phyloP scores from a whole-genome alignment of 331 rosid species.

The Quercus phellos region DNA sequence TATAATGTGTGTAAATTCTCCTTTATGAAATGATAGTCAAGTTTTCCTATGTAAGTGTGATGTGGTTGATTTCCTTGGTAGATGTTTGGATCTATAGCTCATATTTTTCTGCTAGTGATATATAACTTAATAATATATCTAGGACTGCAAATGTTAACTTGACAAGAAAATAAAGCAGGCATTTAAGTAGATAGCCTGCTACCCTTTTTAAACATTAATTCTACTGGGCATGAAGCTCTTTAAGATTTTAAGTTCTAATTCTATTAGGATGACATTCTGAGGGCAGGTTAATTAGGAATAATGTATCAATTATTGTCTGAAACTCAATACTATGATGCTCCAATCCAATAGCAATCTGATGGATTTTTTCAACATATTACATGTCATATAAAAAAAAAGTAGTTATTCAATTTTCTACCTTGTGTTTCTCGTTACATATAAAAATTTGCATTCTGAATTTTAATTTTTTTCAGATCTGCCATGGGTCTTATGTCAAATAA shows the following conservation, averaged over 20 bases:
- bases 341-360: not conserved
- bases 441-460: no score
- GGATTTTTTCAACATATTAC: not conserved
- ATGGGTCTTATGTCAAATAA: no score
- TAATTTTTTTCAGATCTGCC: no score
- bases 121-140: not conserved
- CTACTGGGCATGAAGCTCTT: not conserved
- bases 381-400: not conserved
- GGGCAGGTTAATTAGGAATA: not conserved
- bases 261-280: not conserved
- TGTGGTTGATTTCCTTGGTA: not conserved
- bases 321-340: not conserved
- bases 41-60: not conserved
- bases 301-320: not conserved
- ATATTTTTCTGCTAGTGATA: not conserved
- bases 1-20: no score
- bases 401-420: no score
- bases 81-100: not conserved
- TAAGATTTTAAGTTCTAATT: not conserved
- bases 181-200: not conserved
- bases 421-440: no score
- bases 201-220: not conserved
- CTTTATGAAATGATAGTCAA: not conserved
- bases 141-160: not conserved
- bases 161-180: not conserved